phyloP scores from a whole-genome alignment of 2,329 filamentous ascomycete genomes.

The Hirsutella rhossiliensis region DNA sequence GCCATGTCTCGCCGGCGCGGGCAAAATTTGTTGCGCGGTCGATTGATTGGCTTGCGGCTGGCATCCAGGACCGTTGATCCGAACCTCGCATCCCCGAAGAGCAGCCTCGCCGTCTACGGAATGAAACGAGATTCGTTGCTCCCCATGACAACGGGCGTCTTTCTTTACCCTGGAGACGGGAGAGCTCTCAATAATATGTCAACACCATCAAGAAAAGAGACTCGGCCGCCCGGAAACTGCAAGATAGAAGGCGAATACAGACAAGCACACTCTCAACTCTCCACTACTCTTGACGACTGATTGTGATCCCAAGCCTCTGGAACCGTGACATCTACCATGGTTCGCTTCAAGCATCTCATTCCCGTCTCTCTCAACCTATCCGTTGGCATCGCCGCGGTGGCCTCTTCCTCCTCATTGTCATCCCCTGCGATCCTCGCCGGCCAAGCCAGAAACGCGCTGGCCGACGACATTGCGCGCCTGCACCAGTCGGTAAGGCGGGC shows the following conservation, averaged over 20 bases:
- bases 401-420: neutral
- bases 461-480: slow-evolving; percentile 5
- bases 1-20: no score
- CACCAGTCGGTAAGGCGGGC: slow-evolving; percentile 7
- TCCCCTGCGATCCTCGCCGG: neutral
- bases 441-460: slow-evolving; percentile 4
- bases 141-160: no score
- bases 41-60: no score
- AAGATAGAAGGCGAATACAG: neutral
- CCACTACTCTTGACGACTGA: neutral
- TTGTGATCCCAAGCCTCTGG: neutral
- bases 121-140: no score
- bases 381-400: neutral
- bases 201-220: no score
- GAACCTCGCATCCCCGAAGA: no score
- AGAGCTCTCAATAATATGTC: no score
- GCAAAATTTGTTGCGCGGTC: no score
- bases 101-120: no score
- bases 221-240: neutral
- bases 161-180: no score
- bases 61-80: no score
- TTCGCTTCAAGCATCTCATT: slow-evolving; percentile 7
- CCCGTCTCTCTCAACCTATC: slow-evolving; percentile 5
- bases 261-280: neutral
- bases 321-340: slow-evolving; percentile 5